Conservation (phyloP, 495 filamentous ascomycete species). For the Penicillium samsonianum region DNA sequence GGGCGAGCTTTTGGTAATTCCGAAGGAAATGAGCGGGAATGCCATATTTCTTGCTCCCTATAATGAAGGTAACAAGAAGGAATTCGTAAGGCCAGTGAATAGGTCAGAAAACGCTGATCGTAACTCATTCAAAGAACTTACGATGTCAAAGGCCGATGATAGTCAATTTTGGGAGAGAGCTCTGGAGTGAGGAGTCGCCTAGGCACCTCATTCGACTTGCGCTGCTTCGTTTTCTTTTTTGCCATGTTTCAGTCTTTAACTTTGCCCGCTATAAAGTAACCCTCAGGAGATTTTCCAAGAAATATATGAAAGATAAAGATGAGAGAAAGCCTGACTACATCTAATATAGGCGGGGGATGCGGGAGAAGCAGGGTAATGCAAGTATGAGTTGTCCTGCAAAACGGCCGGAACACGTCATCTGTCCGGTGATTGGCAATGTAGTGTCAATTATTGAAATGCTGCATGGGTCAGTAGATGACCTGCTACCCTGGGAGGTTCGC, state of each 20-base stretch:
- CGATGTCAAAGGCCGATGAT: conserved; percentile 14
- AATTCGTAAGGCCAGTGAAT: conserved; percentile 10
- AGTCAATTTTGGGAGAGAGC: conserved; percentile 15
- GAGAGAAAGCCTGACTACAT: conserved; percentile 11
- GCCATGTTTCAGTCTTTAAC: conserved; percentile 7
- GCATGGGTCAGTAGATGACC: neutral
- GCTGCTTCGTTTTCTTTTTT: conserved; percentile 20
- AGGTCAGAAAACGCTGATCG: conserved; percentile 10
- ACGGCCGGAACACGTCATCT: neutral
- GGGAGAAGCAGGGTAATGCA: conserved; percentile 14
- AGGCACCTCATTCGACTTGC: conserved; percentile 7
- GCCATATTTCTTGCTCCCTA: conserved; percentile 14
- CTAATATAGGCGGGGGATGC: conserved; percentile 1
- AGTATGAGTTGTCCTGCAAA: conserved; percentile 13
- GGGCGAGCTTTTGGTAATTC: conserved; percentile 4
- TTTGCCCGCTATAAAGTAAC: conserved; percentile 8
- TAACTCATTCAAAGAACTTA: conserved; percentile 8
- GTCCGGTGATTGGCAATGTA: neutral
- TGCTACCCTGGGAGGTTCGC: too few relatives aligned
- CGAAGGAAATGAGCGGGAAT: conserved; percentile 11
- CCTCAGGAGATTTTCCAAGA: conserved; percentile 4
- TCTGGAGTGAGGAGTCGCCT: conserved; percentile 7
- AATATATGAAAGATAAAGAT: neutral
- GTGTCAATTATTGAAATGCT: neutral
- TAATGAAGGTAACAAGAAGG: conserved; percentile 7